These are phyloP conservation scores for Phytophthora melonis DNA, from an alignment of 352 stramenopile genomes.

Conservation along the genomic window DNA sequence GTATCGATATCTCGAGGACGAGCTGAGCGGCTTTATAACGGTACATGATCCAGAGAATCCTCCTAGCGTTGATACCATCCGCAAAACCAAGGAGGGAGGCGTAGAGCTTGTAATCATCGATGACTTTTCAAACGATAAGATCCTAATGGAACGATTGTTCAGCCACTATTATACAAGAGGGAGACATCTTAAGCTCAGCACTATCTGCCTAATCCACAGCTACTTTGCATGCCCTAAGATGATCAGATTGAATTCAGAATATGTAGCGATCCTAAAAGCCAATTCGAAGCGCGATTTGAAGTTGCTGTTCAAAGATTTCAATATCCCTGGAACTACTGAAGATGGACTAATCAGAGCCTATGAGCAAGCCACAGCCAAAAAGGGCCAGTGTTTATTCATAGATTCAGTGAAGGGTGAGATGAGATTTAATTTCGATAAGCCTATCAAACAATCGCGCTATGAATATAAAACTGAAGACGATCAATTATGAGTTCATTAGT, in stretches of 20 bases:
- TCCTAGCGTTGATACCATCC: too few species aligned
- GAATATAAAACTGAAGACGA: neutral
- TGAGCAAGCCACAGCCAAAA: too few species aligned
- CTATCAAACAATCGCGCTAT: neutral
- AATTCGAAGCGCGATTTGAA: neutral
- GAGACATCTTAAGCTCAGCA: neutral
- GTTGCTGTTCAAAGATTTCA: too few species aligned
- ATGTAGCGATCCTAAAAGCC: constrained; percentile 1
- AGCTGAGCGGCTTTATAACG: too few species aligned
- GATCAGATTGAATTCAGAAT: neutral
- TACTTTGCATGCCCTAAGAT: constrained; percentile 8
- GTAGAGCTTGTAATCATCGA: constrained; percentile 27
- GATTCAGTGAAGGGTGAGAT: constrained; percentile 8
- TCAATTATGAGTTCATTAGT: neutral
- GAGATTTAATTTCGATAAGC: neutral
- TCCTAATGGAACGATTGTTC: neutral
- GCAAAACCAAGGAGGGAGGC: neutral
- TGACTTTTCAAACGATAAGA: constrained; percentile 14
- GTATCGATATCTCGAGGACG: too few species aligned
- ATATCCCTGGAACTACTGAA: too few species aligned
- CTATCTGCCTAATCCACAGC: neutral
- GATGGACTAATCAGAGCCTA: too few species aligned
- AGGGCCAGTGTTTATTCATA: neutral
- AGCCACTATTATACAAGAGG: neutral
- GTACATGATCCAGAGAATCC: too few species aligned